Percentiles rank a stretch among this genome's conserved stretches.
Conservation (phyloP, 2,329 filamentous ascomycete species). For the Gnomoniopsis sp. region DNA sequence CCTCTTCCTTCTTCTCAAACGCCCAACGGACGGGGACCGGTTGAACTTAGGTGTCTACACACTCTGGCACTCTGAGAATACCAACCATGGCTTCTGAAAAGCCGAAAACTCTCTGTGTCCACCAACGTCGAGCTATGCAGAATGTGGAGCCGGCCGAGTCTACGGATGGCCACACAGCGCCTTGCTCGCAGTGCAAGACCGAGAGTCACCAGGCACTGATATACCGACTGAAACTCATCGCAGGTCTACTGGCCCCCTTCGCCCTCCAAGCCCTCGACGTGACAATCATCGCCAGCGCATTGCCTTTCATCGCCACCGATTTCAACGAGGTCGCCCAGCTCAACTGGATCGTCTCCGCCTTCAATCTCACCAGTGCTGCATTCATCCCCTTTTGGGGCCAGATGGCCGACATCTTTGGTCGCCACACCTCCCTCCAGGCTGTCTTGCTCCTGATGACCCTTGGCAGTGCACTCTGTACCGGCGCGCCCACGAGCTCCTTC, state of each 20-base stretch:
- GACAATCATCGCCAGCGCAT: conserved; percentile 53
- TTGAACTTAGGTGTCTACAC: not conserved
- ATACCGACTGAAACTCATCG: conserved; percentile 11
- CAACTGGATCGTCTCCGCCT: conserved; percentile 70
- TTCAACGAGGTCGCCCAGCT: conserved; percentile 57
- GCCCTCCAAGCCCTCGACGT: conserved; percentile 46
- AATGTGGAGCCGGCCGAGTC: not conserved
- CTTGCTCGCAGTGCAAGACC: conserved; percentile 8
- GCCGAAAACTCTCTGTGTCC: not conserved
- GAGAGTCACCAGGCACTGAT: conserved; percentile 7
- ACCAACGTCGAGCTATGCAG: conserved; percentile 5
- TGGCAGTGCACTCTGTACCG: conserved; percentile 60
- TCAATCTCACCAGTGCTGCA: conserved; percentile 63
- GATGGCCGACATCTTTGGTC: conserved; percentile 61
- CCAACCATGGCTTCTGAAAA: conserved; percentile 5
- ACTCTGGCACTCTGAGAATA: no score
- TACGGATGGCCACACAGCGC: not conserved
- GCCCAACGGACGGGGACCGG: not conserved
- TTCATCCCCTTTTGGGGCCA: conserved; percentile 67
- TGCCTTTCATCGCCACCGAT: conserved; percentile 63
- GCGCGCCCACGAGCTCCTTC: conserved; percentile 50
- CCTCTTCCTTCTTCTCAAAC: not conserved
- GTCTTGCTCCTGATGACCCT: conserved; percentile 55
- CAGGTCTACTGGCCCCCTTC: conserved; percentile 56
- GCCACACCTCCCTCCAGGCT: conserved; percentile 55